Conservation (phyloP, 495 filamentous ascomycete genomes). For the Durotheca rogersii region DNA sequence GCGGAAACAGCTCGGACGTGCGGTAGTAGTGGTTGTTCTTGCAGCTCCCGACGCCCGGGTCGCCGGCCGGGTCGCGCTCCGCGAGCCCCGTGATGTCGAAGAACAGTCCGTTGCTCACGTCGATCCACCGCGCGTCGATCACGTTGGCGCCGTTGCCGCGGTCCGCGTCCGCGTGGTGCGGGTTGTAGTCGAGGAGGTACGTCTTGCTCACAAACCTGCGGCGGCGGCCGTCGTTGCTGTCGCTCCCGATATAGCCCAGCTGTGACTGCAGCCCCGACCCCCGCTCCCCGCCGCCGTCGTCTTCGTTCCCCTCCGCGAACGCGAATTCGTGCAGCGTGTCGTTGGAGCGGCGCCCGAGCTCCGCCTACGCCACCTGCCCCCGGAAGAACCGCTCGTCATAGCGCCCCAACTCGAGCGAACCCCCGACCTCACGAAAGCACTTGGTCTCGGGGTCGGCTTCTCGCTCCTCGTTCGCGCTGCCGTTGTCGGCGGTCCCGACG, state of each 20-base stretch:
- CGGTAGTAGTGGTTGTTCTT: conserved; percentile 78
- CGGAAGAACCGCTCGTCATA: conserved; percentile 73
- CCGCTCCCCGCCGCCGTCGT: conserved; percentile 40
- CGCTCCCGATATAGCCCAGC: too few species aligned
- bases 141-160: conserved; percentile 71
- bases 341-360: conserved; percentile 66
- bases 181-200: conserved; percentile 81
- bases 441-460: conserved; percentile 32
- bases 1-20: conserved; percentile 72
- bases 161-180: conserved; percentile 58
- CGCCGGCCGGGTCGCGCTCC: conserved; percentile 59
- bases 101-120: conserved; percentile 72
- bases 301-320: conserved; percentile 40
- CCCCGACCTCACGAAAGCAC: conserved; percentile 60
- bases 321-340: conserved; percentile 62
- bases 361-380: conserved; percentile 59
- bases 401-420: conserved; percentile 58
- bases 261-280: too few species aligned
- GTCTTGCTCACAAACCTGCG: conserved; percentile 22
- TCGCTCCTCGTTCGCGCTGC: neutral
- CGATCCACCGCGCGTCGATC: conserved; percentile 86
- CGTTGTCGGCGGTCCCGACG: neutral
- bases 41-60: conserved; percentile 72
- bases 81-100: conserved; percentile 85
- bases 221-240: neutral